phyloP scores from a whole-genome alignment of 495 filamentous ascomycete genomes.

The Penicillium crystallinum region DNA sequence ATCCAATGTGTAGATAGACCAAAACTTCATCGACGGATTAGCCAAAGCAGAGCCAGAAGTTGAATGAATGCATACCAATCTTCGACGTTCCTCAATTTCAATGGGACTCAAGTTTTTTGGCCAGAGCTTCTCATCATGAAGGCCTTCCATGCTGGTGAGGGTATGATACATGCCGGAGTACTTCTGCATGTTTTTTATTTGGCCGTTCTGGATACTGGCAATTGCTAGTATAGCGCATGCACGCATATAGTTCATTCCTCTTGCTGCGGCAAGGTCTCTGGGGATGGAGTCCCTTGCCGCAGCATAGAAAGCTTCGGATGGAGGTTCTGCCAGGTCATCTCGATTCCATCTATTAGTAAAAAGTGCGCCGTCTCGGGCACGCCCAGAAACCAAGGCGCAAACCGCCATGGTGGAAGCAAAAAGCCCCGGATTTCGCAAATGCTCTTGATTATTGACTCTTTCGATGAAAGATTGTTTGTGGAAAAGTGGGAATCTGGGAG shows the following conservation, averaged over 20 bases:
- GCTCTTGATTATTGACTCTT: constrained; percentile 31
- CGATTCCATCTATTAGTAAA: constrained; percentile 25
- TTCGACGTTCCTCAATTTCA: constrained; percentile 43
- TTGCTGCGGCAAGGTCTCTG: constrained; percentile 30
- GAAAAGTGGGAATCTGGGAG: constrained; percentile 43
- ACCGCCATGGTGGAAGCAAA: constrained; percentile 48
- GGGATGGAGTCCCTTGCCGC: constrained; percentile 40
- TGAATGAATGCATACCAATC: constrained; percentile 29
- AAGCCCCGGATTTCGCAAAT: constrained; percentile 36
- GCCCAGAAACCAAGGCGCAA: constrained; percentile 42
- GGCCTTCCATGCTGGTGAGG: constrained; percentile 36
- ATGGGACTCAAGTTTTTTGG: constrained; percentile 36
- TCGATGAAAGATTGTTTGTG: constrained; percentile 38
- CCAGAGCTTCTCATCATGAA: constrained; percentile 49
- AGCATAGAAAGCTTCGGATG: constrained; percentile 43
- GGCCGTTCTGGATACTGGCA: constrained; percentile 43
- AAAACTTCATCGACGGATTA: constrained; percentile 31
- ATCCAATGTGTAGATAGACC: constrained; percentile 51
- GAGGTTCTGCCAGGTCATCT: constrained; percentile 23
- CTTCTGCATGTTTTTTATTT: constrained; percentile 44
- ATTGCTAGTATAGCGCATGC: constrained; percentile 43
- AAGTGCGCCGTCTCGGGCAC: constrained; percentile 44
- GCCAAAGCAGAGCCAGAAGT: not conserved
- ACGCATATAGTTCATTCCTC: constrained; percentile 42
- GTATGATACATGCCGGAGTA: constrained; percentile 44